Base-by-base conservation (phyloP, 768 basidiomycete species). In the Pulveroboletus ravenelii region DNA sequence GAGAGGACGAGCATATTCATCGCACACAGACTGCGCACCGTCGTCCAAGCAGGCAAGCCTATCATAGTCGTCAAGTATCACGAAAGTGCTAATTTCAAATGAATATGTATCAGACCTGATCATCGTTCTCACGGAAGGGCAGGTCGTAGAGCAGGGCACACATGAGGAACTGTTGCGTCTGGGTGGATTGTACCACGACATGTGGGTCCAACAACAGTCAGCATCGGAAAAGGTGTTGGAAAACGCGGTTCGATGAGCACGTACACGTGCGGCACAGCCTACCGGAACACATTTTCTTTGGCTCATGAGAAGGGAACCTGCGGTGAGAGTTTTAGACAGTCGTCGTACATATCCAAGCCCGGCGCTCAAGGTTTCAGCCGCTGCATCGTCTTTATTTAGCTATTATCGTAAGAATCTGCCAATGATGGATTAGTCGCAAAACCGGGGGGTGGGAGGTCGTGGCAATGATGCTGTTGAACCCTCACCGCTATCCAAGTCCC, bases 1-100 rank as follows among this genome's bases (percentile, higher is more conserved):
- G 75, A 80, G 5, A 80, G 93, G 40, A 99, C 96, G 27, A 93
- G 91, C 54, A 89, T 99, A 54, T 99, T 99, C 64, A 94, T 99
- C 52, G 96, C 96, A 0, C 96, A 99, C 68, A 78, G 90, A 45
- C 70, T 99, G 39, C 81, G 91, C 37, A 95, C 93, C 0, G 81
- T 96, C 17, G 83, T 93, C 23, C 93, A 95, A 67, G 82, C 93
- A n/a, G 91, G 89, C 84, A 57, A 53, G 76, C 72, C 13, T 10
- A 9, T 46, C 43, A 6, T n/a, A 13, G 17, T 34, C 12, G 50
- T 52, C 39, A 17, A 20, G 52, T 37, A 15, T 10, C 15, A n/a
- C 9, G 17, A 1, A 20, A 14, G 20, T 29, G 38, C 50, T 52
- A 20, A 58, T 18, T 20, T 32, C 10, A n/a, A 15, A 12, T 23